Evolutionary conservation across 169 alveolate genomes (phyloP), one percentile per base, ranked within the genome.

Genomic region (Plasmodium cynomolgi): DNA sequence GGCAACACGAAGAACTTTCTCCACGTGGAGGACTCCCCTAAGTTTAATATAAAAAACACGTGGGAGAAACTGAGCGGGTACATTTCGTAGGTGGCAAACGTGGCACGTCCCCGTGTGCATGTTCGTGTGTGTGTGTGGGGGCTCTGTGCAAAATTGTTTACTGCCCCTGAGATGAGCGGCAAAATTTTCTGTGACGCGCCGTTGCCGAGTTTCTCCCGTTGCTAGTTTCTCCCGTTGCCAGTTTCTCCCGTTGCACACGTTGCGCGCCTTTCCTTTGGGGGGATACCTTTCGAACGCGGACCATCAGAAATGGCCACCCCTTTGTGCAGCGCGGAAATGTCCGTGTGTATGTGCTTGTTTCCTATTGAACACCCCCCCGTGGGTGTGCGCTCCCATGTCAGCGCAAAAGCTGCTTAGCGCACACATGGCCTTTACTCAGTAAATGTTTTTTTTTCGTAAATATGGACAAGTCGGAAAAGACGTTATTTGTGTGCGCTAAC

Each of bases 51-150:
- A 33, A 86, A 86, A 86, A 86, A 86, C 81, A 86, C 93, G 26
- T 86, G 93, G 93, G 93, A 86, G 47, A 86, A 77, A 44, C 31
- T 86, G 68, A 86, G 93, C 33, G 93, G 93, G 29, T 86, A 75
- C 50, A 86, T 86, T 77, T 86, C 93, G 44, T 86, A 77, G 50
- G 68, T 77, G 62, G 8, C 62, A 50, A 50, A 50, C 62, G 62
- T 15, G 62, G 62, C 62, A 15, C 62, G 62, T 23, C n/a, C 50
- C 0, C n/a, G 56, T 11, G 37, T 62, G 75, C 75, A 62, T 62
- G 11, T n/a, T 5, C 15, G 75, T 20, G 4, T 62, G 33, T 0
- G 26, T 62, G 34, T 62, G 26, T n/a, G 5, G 34, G 11, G 33
- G 11, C 77, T 26, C 37, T 23, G 31, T 68, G 23, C 26, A 29